These are phyloP conservation scores for Penicillium sp. DNA, from an alignment of 2,329 filamentous ascomycete genomes.

Conservation along the genomic window DNA sequence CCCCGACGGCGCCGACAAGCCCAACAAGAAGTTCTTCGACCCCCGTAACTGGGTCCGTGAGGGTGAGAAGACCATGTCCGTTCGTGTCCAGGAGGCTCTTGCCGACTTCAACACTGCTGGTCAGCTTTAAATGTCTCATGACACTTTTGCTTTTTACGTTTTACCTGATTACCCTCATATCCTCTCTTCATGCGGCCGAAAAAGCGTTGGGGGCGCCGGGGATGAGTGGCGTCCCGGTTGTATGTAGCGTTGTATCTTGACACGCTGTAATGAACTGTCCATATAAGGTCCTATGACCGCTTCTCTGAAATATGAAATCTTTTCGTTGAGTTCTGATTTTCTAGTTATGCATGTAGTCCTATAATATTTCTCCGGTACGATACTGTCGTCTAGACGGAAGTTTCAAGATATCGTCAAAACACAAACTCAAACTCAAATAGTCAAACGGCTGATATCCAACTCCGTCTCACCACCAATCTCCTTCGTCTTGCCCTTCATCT, in stretches of 20 bases:
- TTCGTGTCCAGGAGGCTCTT: constrained; percentile 77
- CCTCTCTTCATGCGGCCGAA: constrained; percentile 19
- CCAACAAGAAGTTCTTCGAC: constrained; percentile 96
- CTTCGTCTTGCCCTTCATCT: no score
- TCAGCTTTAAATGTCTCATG: constrained; percentile 63
- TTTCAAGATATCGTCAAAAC: no score
- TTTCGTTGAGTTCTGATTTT: not conserved
- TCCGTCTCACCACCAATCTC: no score
- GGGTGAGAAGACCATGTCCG: constrained; percentile 95
- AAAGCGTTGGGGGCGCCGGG: constrained; percentile 20
- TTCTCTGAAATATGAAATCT: constrained; percentile 14
- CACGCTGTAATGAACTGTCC: constrained; percentile 28
- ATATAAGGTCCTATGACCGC: constrained; percentile 11
- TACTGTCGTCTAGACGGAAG: no score
- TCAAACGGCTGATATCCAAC: no score
- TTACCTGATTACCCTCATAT: constrained; percentile 10
- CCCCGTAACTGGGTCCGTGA: constrained; percentile 89
- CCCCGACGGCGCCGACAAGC: constrained; percentile 94
- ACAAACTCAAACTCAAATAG: no score
- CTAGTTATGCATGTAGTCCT: no score
- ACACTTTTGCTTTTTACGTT: constrained; percentile 7
- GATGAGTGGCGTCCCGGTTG: constrained; percentile 25
- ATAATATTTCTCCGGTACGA: no score
- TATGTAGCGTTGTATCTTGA: constrained; percentile 30
- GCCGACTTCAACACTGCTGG: constrained; percentile 87